Base-by-base conservation (phyloP, 2,329 filamentous ascomycete species). In the Ophiostoma novo-ulmi region DNA sequence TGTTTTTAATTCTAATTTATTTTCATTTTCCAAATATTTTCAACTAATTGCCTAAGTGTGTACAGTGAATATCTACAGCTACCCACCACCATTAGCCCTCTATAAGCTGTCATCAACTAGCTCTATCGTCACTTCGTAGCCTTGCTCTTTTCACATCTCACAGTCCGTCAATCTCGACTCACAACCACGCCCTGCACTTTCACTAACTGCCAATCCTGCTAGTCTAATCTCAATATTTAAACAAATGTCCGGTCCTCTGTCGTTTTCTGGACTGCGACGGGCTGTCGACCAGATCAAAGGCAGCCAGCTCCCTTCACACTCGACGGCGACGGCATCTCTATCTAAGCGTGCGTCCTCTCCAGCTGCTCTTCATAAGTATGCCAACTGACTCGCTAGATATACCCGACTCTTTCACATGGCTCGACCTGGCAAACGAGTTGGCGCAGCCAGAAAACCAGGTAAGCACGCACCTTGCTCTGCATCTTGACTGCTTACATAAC, bases 401-500 rank as follows among this genome's bases (percentile, higher is more conserved):
- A 5, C 72, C 73, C 4, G 20, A 65, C 0, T 41, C 58, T 0
- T 73, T 70, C 11, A 73, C 72, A 22, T 74, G 72, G 73, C 4
- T 8, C 0, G 72, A 73, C 14, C 64, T 74, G 8, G 68, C 71
- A 10, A 20, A 36, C 2, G 70, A 64, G 39, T 58, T 74, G 31
- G 70, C 70, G 1, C 69, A 36, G 20, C 61, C 67, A 5, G 48
- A 71, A 0, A 68, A 73, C 14, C 5, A 65, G 20, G 73, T 73
- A 17, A 0, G 71, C 6, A 11, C 35, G 35, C 17, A 3, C 5
- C 17, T 3, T 20, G 6, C 0, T n/a, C 13, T 61, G 63, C 36
- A 22, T 8, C 5, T 55, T 35, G n/a, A 3, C 2, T 26, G 20
- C 8, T 36, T 22, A n/a, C 13, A 20, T 20, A 20, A 6, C 3